Base-by-base conservation (phyloP, 2,329 filamentous ascomycete genomes). In the Aureobasidium zeae region DNA sequence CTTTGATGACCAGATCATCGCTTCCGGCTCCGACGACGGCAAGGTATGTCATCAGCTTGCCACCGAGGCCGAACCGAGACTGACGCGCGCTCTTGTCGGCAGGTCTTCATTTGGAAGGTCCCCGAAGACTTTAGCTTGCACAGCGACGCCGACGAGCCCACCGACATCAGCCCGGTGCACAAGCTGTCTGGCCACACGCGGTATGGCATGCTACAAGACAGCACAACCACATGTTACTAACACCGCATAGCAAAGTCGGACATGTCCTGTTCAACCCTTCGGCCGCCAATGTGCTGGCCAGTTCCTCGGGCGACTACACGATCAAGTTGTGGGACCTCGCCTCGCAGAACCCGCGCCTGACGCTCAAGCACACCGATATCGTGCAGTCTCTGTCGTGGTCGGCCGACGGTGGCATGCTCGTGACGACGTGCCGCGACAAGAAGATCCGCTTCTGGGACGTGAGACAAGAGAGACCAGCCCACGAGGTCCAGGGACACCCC, bases 201-300 rank as follows among this genome's bases (percentile, higher is more conserved):
- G 83, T 88, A 67, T 48, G 72, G 11, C n/a, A n/a, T n/a, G n/a
- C n/a, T n/a, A n/a, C n/a, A n/a, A n/a, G n/a, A n/a, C n/a, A n/a
- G n/a, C n/a, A n/a, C n/a, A 34, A 2, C 20, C 21, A 43, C 43
- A 5, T 35, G 17, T 11, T 30, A 29, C 54, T 63, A 49, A 63
- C 48, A 49, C 41, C 29, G 13, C 44, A 49, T 62, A 93, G 89
- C 66, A 98, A 98, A 68, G 86, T 98, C 51, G 91, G 91, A 49
- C 91, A 98, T 65, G 89, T 98, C 53, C 77, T 95, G 44, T 98
- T 96, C 75, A 96, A 98, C 69, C 88, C 91, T 39, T 80, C 89
- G 30, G 91, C 91, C 57, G 87, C 94, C 61, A 94, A 93, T 65
- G 82, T 98, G 54, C 82, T 98, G 38, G 89, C 91, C 43, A 94